Evolutionary conservation across 2,329 filamentous ascomycete genomes (phyloP).

Genomic region (Phialophora verrucosa): DNA sequence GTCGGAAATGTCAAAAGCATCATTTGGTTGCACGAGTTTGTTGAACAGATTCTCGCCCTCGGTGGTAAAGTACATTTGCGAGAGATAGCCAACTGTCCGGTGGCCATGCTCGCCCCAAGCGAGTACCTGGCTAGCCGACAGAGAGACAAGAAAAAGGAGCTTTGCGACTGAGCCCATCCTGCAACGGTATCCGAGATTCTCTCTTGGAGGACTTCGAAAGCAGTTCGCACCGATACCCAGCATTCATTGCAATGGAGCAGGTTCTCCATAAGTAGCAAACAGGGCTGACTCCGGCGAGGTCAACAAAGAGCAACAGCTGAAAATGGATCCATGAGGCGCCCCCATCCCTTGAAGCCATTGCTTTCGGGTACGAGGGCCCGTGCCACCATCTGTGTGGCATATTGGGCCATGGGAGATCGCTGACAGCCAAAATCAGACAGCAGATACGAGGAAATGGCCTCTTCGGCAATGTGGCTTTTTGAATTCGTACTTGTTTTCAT

Average conservation of each 20-base stretch:
- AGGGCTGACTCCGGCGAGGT: neutral
- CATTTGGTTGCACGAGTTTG: conserved; percentile 15
- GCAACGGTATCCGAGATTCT: neutral
- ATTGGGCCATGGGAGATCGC: neutral
- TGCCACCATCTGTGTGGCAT: neutral
- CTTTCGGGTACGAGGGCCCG: neutral
- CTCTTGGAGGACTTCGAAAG: neutral
- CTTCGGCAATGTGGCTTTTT: neutral
- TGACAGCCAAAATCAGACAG: neutral
- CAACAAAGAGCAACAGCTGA: neutral
- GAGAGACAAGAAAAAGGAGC: neutral
- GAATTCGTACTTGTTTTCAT: neutral
- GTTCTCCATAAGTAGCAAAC: neutral
- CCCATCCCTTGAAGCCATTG: neutral
- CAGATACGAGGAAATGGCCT: neutral
- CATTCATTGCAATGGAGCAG: neutral
- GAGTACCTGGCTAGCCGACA: neutral
- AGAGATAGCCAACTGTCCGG: conserved; percentile 21
- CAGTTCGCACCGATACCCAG: neutral
- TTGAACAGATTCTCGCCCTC: conserved; percentile 14
- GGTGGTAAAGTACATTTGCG: conserved; percentile 13
- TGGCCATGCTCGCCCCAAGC: conserved; percentile 23
- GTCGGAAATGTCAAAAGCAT: conserved; percentile 23
- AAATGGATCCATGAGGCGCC: neutral
- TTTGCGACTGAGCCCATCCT: neutral